Conservation (phyloP, 2,329 filamentous ascomycete genomes). For the Diatrype stigma region DNA sequence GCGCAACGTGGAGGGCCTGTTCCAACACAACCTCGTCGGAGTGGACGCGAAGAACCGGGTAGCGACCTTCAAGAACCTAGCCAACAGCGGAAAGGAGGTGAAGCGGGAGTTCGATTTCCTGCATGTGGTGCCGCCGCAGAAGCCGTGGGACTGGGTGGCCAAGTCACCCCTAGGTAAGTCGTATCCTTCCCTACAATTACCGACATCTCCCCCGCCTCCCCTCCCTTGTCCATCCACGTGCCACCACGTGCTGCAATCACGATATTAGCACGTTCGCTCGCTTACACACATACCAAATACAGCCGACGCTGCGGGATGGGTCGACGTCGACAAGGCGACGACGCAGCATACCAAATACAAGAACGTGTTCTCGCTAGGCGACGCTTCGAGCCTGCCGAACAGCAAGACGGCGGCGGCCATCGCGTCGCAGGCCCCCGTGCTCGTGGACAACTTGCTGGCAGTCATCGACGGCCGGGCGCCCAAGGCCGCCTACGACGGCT, state of each 20-base stretch:
- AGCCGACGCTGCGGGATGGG: slow-evolving; percentile 35
- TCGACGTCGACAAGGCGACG: slow-evolving; percentile 30
- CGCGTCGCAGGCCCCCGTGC: slow-evolving; percentile 38
- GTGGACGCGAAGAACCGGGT: slow-evolving; percentile 31
- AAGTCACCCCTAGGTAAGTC: slow-evolving; percentile 33
- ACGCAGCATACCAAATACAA: slow-evolving; percentile 31
- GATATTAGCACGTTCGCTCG: neutral
- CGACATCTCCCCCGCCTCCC: neutral
- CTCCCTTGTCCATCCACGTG: too few relatives aligned
- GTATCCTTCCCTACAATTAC: neutral
- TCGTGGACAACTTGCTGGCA: slow-evolving; percentile 37
- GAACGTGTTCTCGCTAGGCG: slow-evolving; percentile 37
- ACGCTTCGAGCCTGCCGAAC: slow-evolving; percentile 35
- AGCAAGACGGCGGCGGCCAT: slow-evolving; percentile 43
- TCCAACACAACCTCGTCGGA: slow-evolving; percentile 34
- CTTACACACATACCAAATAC: slow-evolving; percentile 43
- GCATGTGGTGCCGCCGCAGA: slow-evolving; percentile 33
- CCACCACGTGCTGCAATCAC: too few relatives aligned
- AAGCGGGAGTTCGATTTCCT: slow-evolving; percentile 31
- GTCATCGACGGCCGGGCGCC: slow-evolving; percentile 30
- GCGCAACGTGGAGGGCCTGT: slow-evolving; percentile 33
- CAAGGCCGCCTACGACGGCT: slow-evolving; percentile 36
- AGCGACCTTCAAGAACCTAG: slow-evolving; percentile 31
- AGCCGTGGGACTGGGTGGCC: slow-evolving; percentile 29
- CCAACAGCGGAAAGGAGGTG: slow-evolving; percentile 26